Base-by-base conservation (phyloP, 73 alveolate species). In the Diophrys appendiculata region DNA sequence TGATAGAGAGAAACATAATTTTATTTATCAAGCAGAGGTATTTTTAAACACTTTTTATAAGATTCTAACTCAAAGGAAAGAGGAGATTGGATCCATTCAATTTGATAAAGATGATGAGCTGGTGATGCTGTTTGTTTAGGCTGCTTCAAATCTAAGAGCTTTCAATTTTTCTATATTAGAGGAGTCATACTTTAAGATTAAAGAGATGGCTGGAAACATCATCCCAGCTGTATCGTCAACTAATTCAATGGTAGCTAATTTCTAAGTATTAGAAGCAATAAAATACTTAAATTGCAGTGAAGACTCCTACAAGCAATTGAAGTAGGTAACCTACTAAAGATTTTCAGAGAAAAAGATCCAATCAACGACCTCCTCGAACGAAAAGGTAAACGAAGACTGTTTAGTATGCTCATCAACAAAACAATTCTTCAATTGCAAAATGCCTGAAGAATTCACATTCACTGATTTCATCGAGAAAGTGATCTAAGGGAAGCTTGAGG, bases 201-300 rank as follows among this genome's bases (percentile, higher is more conserved):
- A 95, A 76, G 91, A 93, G 77, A 97, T 97, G 67, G 99, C 99
- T 13, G 99, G 99, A 3, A 95, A 96, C 85, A 97, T 97, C 67
- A 90, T 97, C 29, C 99, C 99, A 2, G 99, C 99, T n/a, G 92
- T 97, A 43, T 98, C 99, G 0, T 92, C 95, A 73, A 92, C 99
- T 0, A 97, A 95, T 82, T 98, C 97, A 29, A 81, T 97, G 24
- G 96, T 94, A n/a, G 98, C 99, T 80, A 94, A 97, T 0, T 81
- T 89, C 1, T 92, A 93, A 79, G 98, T 92, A 8, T 28, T 88
- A 23, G 99, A 95, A 86, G 91, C 94, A 8, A 77, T 90, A 56
- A 95, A 95, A 77, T 52, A 87, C 14, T 52, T 86, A 8, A 54
- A 84, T 23, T 33, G 52, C 5, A 24, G 73, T 23, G 54, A 22